phyloP scores from a whole-genome alignment of 495 filamentous ascomycete species.

The Penicillium crystallinum region DNA sequence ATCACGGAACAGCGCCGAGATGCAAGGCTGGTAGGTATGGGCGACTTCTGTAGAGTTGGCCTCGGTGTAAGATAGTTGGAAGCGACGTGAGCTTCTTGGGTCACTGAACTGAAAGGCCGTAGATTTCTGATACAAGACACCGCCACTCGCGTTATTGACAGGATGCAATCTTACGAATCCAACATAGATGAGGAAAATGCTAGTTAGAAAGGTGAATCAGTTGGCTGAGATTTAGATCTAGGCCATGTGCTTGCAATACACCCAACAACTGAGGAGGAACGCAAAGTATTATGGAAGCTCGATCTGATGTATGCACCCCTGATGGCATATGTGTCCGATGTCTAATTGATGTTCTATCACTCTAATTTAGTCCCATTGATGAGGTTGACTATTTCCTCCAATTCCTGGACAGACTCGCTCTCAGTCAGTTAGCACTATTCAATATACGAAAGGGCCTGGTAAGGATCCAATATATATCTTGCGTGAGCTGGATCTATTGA shows the following conservation, averaged over 20 bases:
- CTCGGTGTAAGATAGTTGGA: neutral
- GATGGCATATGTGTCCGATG: neutral
- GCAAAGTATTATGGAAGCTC: conserved; percentile 25
- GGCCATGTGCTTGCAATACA: conserved; percentile 25
- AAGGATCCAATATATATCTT: neutral
- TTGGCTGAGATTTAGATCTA: conserved; percentile 23
- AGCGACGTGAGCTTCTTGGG: neutral
- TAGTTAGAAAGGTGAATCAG: conserved; percentile 3
- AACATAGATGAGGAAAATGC: conserved; percentile 6
- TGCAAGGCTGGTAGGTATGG: conserved; percentile 11
- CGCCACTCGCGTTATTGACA: too few relatives aligned
- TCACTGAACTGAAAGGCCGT: neutral
- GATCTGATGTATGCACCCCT: conserved; percentile 26
- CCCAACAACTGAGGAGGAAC: conserved; percentile 24
- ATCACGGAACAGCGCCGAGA: too few relatives aligned
- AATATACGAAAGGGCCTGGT: conserved; percentile 38
- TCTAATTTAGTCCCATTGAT: conserved; percentile 42
- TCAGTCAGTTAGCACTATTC: conserved; percentile 49
- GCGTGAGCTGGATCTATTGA: neutral
- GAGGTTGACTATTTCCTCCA: conserved; percentile 35
- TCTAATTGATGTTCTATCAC: neutral
- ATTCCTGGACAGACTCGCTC: conserved; percentile 51
- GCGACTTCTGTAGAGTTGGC: neutral
- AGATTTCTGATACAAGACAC: too few relatives aligned
- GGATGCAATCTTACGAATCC: neutral